phyloP scores from a whole-genome alignment of 208 protist genomes.

The Angomonas deanei region DNA sequence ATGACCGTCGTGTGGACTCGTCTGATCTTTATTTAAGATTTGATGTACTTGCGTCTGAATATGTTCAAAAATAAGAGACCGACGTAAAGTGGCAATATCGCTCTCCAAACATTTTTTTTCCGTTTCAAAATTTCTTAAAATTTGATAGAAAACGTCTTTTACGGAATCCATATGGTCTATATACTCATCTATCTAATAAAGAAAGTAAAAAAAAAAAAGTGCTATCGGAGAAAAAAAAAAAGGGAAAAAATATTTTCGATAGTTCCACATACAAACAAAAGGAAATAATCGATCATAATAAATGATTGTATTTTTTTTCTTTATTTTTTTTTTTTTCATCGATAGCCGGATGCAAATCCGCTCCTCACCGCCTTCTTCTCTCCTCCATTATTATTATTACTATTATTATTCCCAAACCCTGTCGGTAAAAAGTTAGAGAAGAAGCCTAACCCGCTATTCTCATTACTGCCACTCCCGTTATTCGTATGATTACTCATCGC shows the following conservation, averaged over 20 bases:
- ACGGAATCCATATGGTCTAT: no score
- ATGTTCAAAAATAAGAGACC: no score
- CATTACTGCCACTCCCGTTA: background rate
- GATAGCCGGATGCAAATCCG: background rate
- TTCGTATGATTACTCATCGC: slow-evolving; percentile 1
- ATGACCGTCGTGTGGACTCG: no score
- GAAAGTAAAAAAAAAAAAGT: background rate
- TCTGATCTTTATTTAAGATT: no score
- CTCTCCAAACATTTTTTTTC: no score
- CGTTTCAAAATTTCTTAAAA: background rate
- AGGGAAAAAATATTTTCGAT: background rate
- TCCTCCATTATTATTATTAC: background rate
- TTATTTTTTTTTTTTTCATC: background rate
- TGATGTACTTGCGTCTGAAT: no score
- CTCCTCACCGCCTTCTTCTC: background rate
- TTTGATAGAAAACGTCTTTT: background rate
- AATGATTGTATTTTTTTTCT: background rate
- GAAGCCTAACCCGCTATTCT: background rate
- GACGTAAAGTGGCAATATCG: no score
- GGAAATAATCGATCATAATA: background rate
- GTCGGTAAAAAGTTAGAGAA: background rate
- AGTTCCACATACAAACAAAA: background rate
- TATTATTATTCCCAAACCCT: background rate
- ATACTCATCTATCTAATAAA: no score
- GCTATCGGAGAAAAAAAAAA: background rate